phyloP scores from a whole-genome alignment of 2,329 filamentous ascomycete species.

The Colletotrichum destructivum region DNA sequence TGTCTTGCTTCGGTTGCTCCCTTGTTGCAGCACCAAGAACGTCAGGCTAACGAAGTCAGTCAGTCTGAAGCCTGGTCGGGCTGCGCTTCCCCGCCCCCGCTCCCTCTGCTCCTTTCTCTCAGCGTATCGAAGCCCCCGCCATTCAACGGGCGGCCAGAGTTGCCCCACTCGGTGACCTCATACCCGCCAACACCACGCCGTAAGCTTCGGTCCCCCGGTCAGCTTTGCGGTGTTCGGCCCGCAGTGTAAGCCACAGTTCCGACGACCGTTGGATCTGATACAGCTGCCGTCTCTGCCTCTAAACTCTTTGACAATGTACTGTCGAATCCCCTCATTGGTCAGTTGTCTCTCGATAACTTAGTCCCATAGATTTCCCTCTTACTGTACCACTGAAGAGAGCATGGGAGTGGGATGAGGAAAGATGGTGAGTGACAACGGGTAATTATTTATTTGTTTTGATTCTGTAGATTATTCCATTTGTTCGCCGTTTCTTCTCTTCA shows the following conservation, averaged over 20 bases:
- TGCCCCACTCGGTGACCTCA: slow-evolving; percentile 42
- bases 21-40: slow-evolving; percentile 23
- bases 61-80: background rate
- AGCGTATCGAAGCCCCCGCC: slow-evolving; percentile 21
- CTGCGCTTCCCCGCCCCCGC: slow-evolving; percentile 39
- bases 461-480: too few relatives aligned
- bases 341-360: background rate
- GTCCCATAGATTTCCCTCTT: background rate
- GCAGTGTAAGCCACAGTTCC: background rate
- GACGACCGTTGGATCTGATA: background rate
- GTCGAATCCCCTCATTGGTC: too few relatives aligned
- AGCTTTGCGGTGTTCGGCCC: slow-evolving; percentile 9
- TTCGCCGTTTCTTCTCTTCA: too few relatives aligned
- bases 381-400: too few relatives aligned
- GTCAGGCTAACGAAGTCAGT: slow-evolving; percentile 20
- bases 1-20: background rate
- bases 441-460: too few relatives aligned
- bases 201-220: slow-evolving; percentile 26
- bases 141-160: background rate
- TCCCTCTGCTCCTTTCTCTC: background rate
- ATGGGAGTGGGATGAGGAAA: too few relatives aligned
- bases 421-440: too few relatives aligned
- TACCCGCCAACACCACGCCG: slow-evolving; percentile 25
- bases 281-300: background rate
- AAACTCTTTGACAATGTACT: background rate